Evolutionary conservation across 176 grass and related monocot genomes (phyloP), one percentile per base, ranked within the genome.

Genomic region (Raddia distichophylla): DNA sequence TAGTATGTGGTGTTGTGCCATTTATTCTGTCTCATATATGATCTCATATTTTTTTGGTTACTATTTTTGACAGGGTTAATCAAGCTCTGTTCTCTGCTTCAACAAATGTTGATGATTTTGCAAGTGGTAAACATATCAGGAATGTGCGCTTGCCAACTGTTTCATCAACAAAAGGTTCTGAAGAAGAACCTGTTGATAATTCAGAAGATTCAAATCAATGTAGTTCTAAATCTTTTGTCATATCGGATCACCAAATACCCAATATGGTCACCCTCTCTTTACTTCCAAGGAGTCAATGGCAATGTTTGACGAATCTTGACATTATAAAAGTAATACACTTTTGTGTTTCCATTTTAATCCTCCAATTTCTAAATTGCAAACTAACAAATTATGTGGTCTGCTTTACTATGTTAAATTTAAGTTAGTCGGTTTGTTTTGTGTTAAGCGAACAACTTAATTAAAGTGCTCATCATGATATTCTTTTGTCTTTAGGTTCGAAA

Each of bases 211-310:
- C 82, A 59, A 55, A 90, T 35, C 40, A 90, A 76, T 84, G 52
- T 60, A 81, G 75, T 66, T 51, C 70, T 73, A 73, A 90, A 64
- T 48, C 79, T 75, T 80, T 91, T 65, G 71, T 84, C 17, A 75
- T 86, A 82, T 70, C 45, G 81, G 73, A 86, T 68, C 85, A 87
- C 60, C 96, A 95, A 85, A 93, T 99, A 84, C 90, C 93, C 32
- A 90, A 99, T 91, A 76, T 99, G 60, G 81, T 99, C 46, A 99
- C 93, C 63, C 96, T 95, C 27, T 99, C 96, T 62, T 87, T 99
- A 80, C 96, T 99, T 86, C 96, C 96, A 44, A 91, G 78, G 90
- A 99, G 96, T 71, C 93, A 99, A 80, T 99, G 96, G 93, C 93
- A 95, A 99, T 93, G 76, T 79, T 87, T 95, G 63, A 91, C 93